Evolutionary conservation across 164 flowering plant genomes (phyloP), one percentile per base, ranked within the genome.

Genomic region (Protea cynaroides): DNA sequence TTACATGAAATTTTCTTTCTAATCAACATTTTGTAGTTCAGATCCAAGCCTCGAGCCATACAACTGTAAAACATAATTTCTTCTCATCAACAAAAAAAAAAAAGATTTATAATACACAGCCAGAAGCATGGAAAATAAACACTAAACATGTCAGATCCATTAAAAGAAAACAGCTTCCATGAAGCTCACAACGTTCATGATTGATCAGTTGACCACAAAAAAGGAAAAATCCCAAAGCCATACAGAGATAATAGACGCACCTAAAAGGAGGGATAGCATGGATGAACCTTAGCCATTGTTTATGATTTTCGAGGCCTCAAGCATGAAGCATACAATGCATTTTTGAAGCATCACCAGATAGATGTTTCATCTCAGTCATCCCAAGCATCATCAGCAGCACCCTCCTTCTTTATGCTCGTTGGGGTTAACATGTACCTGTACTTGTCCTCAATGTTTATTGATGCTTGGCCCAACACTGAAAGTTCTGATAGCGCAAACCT

Each of bases 361-460:
- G 25, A 22, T 47, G 40, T 29, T 47, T 46, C 21, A 0, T 68
- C 18, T 80, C 64, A 83, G 60, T 83, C 85, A 69, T 83, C 85
- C 89, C 89, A 85, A 65, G 89, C 89, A 68, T 81, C 86, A 72
- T 85, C 89, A 22, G 86, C 89, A 1, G 82, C 75, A 54, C 87
- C 89, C 68, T 80, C 89, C 66, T 56, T 67, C 69, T 72, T 83
- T 38, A 59, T 58, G 58, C 23, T 71, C 53, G 80, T 51, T 1
- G 86, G 71, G 36, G 83, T 69, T 29, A 85, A 74, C 89, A 85
- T 85, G 74, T 83, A 81, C 64, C 72, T 78, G 60, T 83, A 85
- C 79, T 81, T 85, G 65, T 85, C 87, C 70, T 85, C 89, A 29
- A 85, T 68, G 38, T 76, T 81, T 38, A 83, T 69, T 34, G 82